Conservation (phyloP, 2,329 filamentous ascomycete genomes). For the Xylariaceae sp. region DNA sequence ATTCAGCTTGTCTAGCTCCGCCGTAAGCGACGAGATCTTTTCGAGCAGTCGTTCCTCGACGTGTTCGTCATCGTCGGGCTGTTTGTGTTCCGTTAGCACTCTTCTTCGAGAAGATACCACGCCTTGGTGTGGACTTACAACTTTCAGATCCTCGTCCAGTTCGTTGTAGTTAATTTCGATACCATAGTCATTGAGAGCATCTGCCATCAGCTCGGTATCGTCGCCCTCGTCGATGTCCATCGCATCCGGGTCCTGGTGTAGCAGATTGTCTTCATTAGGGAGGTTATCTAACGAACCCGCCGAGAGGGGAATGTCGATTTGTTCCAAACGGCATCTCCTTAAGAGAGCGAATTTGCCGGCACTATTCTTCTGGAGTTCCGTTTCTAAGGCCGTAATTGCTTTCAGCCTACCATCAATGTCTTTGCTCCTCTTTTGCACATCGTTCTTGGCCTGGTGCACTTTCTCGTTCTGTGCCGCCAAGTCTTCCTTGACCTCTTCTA, state of each 20-base stretch:
- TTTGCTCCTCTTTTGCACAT: constrained; percentile 78
- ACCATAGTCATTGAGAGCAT: constrained; percentile 79
- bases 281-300: constrained; percentile 76
- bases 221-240: constrained; percentile 87
- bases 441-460: constrained; percentile 70
- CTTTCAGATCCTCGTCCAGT: constrained; percentile 75
- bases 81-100: constrained; percentile 21
- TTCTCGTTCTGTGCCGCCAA: constrained; percentile 66
- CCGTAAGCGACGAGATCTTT: constrained; percentile 66
- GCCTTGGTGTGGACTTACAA: constrained; percentile 47
- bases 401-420: constrained; percentile 71
- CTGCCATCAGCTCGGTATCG: constrained; percentile 53
- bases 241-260: constrained; percentile 72
- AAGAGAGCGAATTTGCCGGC: constrained; percentile 79
- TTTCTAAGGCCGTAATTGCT: constrained; percentile 73
- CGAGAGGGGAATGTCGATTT: constrained; percentile 77
- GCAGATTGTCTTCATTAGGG: constrained; percentile 77
- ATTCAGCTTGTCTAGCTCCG: constrained; percentile 86
- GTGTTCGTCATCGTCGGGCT: constrained; percentile 65
- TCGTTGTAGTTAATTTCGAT: constrained; percentile 82
- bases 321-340: constrained; percentile 86
- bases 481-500: constrained; percentile 63
- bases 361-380: constrained; percentile 78
- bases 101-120: constrained; percentile 21
- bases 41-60: constrained; percentile 73